Evolutionary conservation across 176 grass and related monocot genomes (phyloP), one percentile per base, ranked within the genome.

Genomic region (Triticum dicoccoides): DNA sequence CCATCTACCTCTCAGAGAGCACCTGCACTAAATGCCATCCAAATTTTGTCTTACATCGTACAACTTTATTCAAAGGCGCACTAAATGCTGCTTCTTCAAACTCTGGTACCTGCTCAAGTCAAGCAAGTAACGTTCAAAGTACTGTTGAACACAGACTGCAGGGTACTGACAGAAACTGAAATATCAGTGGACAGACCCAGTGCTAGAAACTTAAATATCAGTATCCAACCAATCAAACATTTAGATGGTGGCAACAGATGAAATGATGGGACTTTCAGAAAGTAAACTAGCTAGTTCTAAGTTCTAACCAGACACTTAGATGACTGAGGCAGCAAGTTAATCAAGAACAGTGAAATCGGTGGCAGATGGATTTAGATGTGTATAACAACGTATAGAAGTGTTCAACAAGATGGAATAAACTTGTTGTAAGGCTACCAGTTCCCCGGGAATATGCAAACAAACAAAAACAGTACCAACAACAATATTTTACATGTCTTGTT

Each of bases 11-110:
- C 89, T 98, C 94, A 89, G 92, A 93, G 65, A 98, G 94, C 47
- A 98, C 97, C 94, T 98, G 97, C 76, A 98, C 47, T n/a, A 96
- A 84, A 89, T 98, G 97, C 94, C 94, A 98, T 90, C 94, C 97
- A 92, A 94, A 98, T 89, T 98, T 91, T 79, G 94, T 98, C 82
- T 94, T 98, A 71, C 97, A 98, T 41, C 92, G 85, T 51, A 96
- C 92, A 87, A 98, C 92, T 87, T 98, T 92, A 56, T 98, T 93
- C 87, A 98, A 76, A 87, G 97, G 97, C 80, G 94, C 94, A 91
- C 65, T 82, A 87, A 96, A 98, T 85, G 86, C 97, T 65, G 92
- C 92, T 88, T 96, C 92, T 83, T 98, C 97, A 89, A 98, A 98
- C 94, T 98, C 97, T 59, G 92, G 92, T 79, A 98, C 97, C 97